phyloP scores from a whole-genome alignment of 208 protist genomes.

The Tritrichomonas foetus region DNA sequence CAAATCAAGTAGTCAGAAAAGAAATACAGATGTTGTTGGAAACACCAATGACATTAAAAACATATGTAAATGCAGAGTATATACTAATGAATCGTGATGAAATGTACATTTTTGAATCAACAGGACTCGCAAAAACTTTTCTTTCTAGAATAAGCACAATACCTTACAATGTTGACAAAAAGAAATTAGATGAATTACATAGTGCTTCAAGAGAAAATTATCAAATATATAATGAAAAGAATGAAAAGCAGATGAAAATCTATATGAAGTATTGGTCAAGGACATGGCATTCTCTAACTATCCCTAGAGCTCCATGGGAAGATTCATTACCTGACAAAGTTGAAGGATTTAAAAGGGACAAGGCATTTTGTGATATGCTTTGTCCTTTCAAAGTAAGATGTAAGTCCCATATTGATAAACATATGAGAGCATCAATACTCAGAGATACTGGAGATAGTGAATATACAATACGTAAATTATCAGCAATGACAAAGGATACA shows the following conservation, averaged over 20 bases:
- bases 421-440: neutral
- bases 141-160: neutral
- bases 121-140: neutral
- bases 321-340: neutral
- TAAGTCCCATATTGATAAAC: neutral
- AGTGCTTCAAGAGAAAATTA: neutral
- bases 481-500: neutral
- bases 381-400: neutral
- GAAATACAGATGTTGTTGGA: neutral
- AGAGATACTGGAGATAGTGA: neutral
- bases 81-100: neutral
- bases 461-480: neutral
- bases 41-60: neutral
- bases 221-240: neutral
- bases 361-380: neutral
- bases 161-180: neutral
- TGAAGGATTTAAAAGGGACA: neutral
- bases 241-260: neutral
- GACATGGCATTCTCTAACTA: neutral
- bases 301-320: neutral
- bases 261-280: neutral
- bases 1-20: neutral
- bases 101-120: neutral
- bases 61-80: neutral
- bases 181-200: neutral